phyloP scores from a whole-genome alignment of 2,329 filamentous ascomycete species.

The Canariomyces notabilis region DNA sequence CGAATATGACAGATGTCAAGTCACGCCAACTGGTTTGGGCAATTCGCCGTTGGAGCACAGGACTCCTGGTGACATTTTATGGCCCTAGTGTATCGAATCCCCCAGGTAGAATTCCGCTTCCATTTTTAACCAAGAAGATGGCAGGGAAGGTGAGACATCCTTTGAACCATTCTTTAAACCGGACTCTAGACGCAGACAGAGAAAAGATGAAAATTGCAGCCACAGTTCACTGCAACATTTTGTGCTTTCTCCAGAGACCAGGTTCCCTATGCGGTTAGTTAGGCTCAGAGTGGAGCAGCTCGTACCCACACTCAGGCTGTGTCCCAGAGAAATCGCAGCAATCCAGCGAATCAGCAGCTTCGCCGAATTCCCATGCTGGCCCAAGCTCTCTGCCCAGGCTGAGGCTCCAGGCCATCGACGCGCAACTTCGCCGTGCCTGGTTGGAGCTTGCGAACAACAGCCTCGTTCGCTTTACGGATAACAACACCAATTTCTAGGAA shows the following conservation, averaged over 20 bases:
- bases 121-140: no score
- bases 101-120: no score
- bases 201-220: slow-evolving; percentile 4
- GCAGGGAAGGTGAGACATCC: no score
- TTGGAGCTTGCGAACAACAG: slow-evolving; percentile 18
- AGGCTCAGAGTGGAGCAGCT: not conserved
- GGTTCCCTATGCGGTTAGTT: slow-evolving; percentile 13
- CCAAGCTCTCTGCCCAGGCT: slow-evolving; percentile 25
- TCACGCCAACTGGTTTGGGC: slow-evolving; percentile 16
- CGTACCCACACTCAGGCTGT: not conserved
- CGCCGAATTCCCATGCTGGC: slow-evolving; percentile 13
- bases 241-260: slow-evolving; percentile 7
- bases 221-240: slow-evolving; percentile 3
- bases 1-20: slow-evolving; percentile 17
- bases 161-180: no score
- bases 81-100: no score
- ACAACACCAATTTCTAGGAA: slow-evolving; percentile 8
- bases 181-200: not conserved
- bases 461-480: slow-evolving; percentile 10
- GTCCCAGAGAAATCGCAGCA: slow-evolving; percentile 1
- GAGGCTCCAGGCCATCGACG: slow-evolving; percentile 22
- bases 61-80: not conserved
- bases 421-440: slow-evolving; percentile 28
- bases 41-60: slow-evolving; percentile 2
- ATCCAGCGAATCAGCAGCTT: slow-evolving; percentile 20